phyloP scores from a whole-genome alignment of 2,329 filamentous ascomycete genomes.

The Cordyceps cateniannulata region DNA sequence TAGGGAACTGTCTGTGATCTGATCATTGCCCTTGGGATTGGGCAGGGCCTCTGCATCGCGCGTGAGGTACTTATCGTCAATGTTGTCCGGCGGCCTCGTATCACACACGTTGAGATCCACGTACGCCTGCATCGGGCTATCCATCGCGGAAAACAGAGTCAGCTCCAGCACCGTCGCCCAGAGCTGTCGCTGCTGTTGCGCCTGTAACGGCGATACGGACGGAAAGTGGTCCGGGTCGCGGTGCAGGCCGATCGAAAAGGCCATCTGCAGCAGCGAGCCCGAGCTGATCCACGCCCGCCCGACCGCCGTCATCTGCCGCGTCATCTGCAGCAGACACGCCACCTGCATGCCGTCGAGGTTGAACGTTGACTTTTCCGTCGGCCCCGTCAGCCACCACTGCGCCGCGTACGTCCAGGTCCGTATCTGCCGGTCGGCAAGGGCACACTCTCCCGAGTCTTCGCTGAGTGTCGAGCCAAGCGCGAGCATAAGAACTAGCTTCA shows the following conservation, averaged over 20 bases:
- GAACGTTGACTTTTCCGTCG: neutral
- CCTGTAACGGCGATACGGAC: neutral
- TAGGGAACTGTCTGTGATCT: neutral
- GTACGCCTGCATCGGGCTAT: neutral
- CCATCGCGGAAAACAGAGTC: neutral
- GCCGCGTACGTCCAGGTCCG: slow-evolving; percentile 5
- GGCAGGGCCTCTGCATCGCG: neutral
- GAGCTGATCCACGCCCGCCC: slow-evolving; percentile 1
- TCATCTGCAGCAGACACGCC: slow-evolving; percentile 2
- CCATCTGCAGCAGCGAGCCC: slow-evolving; percentile 5
- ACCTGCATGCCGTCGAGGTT: slow-evolving; percentile 6
- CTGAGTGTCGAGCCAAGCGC: neutral
- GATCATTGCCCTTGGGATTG: neutral
- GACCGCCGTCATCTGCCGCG: slow-evolving; percentile 7
- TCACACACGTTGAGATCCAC: neutral
- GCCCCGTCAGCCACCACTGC: slow-evolving; percentile 9
- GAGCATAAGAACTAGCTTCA: slow-evolving; percentile 3
- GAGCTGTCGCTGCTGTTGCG: neutral
- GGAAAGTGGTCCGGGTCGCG: slow-evolving; percentile 7
- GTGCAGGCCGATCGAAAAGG: slow-evolving; percentile 3
- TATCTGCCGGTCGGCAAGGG: neutral
- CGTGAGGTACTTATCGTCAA: neutral
- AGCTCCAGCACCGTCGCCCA: slow-evolving; percentile 10
- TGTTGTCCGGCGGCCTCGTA: neutral
- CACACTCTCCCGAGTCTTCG: neutral